Base-by-base conservation (phyloP, 345 rosid genomes). In the Eucalyptus rudis region DNA sequence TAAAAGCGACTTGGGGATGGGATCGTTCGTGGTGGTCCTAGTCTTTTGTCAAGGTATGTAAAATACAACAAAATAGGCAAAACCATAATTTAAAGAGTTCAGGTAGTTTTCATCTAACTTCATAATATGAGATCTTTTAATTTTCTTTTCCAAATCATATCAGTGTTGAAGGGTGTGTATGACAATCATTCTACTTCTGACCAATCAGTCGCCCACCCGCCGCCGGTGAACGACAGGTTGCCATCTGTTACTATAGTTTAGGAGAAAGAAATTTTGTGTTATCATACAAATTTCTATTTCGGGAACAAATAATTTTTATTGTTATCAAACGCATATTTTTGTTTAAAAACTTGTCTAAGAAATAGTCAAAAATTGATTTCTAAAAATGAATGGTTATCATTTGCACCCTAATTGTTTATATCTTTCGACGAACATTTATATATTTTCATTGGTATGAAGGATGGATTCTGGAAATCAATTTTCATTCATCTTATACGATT, bases 241-340 rank as follows among this genome's bases (percentile, higher is more conserved):
- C 1, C 0, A 1, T 52, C 0, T 2, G 0, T 52, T 0, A 0
- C 2, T 2, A 0, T 52, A 52, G 51, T 52, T 2, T 2, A 52
- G 0, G 1, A 52, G 1, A 0, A 52, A 52, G 58, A 52, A 7
- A 52, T 52, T 52, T 52, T 52, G 0, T 52, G 0, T 52, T 52
- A 52, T 20, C 0, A 52, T 52, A 20, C 5, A 0, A 52, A 52
- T 19, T 52, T 52, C 0, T 52, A 1, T 52, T 19, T 19, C 0
- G 0, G 0, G 1, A 1, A 52, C 0, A 52, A 52, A 7, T 52
- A 1, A 52, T 52, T 52, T 52, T 51, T 51, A 51, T 51, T 0
- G 0, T 51, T 52, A 7, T 52, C 0, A 52, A 52, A 52, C 4
- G 0, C 4, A 0, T 52, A 52, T 52, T 52, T 19, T 52, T 4